phyloP scores from a whole-genome alignment of 75 land plant species.

The Ceratopteris richardii region DNA sequence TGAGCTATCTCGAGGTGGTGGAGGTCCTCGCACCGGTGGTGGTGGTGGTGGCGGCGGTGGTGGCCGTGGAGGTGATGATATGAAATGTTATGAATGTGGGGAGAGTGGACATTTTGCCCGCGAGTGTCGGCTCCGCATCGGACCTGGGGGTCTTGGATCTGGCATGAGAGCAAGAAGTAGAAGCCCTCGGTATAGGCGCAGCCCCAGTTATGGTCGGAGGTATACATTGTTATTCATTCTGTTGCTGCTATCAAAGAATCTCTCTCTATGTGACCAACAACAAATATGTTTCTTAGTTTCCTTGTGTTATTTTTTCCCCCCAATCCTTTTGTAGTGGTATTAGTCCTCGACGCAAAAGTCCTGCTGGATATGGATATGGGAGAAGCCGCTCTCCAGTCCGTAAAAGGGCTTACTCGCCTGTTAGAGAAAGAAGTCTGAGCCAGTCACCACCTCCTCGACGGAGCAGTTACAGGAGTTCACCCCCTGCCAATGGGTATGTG shows the following conservation, averaged over 20 bases:
- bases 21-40: conserved; percentile 23
- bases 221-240: background rate
- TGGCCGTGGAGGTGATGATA: conserved; percentile 33
- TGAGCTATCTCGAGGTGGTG: conserved; percentile 33
- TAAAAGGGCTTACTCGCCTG: background rate
- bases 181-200: conserved; percentile 27
- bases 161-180: conserved; percentile 27
- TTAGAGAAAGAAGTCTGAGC: background rate
- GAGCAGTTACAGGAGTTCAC: background rate
- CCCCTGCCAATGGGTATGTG: conserved; percentile 4
- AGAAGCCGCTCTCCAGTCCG: conserved; percentile 1
- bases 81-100: conserved; percentile 41
- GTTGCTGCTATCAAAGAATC: too few relatives aligned
- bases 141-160: conserved; percentile 25
- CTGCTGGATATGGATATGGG: background rate
- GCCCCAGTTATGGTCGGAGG: conserved; percentile 35
- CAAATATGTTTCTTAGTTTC: too few relatives aligned
- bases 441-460: conserved; percentile 3
- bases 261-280: too few relatives aligned
- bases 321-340: background rate
- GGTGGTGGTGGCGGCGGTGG: conserved; percentile 24
- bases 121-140: conserved; percentile 33
- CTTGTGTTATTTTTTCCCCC: too few relatives aligned
- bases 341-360: conserved; percentile 1
- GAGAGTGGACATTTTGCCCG: conserved; percentile 36